Conservation (phyloP, 148 eudicot species). For the Camellia granthamiana region DNA sequence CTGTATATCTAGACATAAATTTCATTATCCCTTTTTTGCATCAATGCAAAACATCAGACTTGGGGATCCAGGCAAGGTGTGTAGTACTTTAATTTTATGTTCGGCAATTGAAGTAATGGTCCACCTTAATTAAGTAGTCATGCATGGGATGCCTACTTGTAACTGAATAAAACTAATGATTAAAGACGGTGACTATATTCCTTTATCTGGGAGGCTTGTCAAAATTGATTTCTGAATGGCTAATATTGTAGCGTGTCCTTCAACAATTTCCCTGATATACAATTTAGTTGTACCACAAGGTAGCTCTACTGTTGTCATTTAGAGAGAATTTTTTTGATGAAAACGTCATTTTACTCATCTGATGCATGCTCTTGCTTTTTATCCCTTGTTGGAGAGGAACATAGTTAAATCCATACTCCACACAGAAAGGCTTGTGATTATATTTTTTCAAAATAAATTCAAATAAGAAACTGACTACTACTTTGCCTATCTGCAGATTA, state of each 20-base stretch:
- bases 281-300: not conserved
- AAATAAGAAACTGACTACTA: not conserved
- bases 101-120: too few relatives aligned
- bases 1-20: not conserved
- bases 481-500: conserved; percentile 44
- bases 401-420: too few relatives aligned
- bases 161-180: not conserved
- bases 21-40: not conserved
- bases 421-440: not conserved
- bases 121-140: not conserved
- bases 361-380: too few relatives aligned
- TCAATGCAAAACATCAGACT: not conserved
- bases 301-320: not conserved
- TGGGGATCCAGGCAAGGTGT: not conserved
- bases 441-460: not conserved
- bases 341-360: not conserved
- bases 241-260: not conserved
- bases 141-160: not conserved
- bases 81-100: not conserved
- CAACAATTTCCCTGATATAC: not conserved
- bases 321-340: not conserved
- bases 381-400: too few relatives aligned
- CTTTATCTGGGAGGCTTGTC: not conserved
- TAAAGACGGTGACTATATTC: not conserved
- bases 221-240: not conserved